Percentiles rank a stretch among this genome's conserved stretches.
Conservation (phyloP, 306 rosid species). For the Astragalus membranaceus region DNA sequence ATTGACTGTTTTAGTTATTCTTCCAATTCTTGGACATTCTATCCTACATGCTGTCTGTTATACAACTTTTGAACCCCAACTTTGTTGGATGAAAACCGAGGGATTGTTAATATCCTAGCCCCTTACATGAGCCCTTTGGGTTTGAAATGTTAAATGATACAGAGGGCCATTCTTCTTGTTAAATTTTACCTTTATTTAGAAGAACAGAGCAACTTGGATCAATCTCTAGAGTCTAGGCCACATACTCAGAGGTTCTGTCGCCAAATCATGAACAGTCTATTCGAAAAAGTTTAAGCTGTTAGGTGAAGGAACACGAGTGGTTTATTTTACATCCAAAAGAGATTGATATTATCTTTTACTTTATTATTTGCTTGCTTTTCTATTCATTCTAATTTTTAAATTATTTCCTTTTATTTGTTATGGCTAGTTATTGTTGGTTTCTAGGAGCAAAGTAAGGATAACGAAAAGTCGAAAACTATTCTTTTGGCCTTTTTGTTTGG, state of each 20-base stretch:
- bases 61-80: neutral
- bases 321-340: neutral
- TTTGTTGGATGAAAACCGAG: too few species aligned
- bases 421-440: neutral
- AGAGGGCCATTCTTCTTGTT: neutral
- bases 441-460: neutral
- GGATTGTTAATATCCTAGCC: neutral
- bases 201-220: neutral
- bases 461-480: too few species aligned
- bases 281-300: too few species aligned
- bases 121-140: neutral
- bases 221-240: neutral
- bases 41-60: neutral
- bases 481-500: neutral
- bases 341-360: neutral
- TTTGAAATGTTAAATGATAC: too few species aligned
- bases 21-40: neutral
- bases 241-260: neutral
- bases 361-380: neutral
- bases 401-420: neutral
- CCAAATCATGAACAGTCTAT: neutral
- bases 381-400: neutral
- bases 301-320: neutral
- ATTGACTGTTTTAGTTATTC: neutral
- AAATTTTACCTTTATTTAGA: neutral